phyloP scores from a whole-genome alignment of 352 stramenopile genomes.

The Globisporangium heterothallicum region DNA sequence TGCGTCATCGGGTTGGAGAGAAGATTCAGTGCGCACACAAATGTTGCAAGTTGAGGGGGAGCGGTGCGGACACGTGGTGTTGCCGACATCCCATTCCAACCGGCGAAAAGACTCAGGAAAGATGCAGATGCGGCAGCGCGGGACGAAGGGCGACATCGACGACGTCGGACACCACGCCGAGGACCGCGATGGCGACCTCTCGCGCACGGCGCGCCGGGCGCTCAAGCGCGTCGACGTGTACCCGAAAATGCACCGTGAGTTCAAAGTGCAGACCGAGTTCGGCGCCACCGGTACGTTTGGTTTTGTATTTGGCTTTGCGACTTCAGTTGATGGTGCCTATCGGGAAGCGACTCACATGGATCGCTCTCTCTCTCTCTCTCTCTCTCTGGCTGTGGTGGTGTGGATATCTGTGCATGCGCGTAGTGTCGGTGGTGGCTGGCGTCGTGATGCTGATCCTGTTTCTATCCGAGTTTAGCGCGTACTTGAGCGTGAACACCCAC shows the following conservation, averaged over 20 bases:
- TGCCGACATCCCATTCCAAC: background rate
- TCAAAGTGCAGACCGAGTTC: slow-evolving; percentile 92
- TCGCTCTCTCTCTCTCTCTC: background rate
- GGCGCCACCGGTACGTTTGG: slow-evolving; percentile 58
- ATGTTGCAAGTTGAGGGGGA: background rate
- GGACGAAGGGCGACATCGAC: slow-evolving; percentile 54
- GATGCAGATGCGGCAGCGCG: slow-evolving; percentile 51
- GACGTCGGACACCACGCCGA: slow-evolving; percentile 26
- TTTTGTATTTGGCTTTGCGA: background rate
- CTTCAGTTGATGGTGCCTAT: too few relatives aligned
- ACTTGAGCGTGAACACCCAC: slow-evolving; percentile 78
- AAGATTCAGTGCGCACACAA: background rate
- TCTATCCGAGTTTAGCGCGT: slow-evolving; percentile 81
- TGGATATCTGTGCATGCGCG: slow-evolving; percentile 7
- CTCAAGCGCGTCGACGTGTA: slow-evolving; percentile 90
- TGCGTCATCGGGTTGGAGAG: background rate
- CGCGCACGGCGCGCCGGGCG: slow-evolving; percentile 43
- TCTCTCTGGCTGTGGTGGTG: background rate
- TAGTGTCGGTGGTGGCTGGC: slow-evolving; percentile 82
- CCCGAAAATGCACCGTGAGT: slow-evolving; percentile 94
- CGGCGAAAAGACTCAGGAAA: background rate
- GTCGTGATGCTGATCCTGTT: slow-evolving; percentile 89
- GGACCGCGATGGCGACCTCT: slow-evolving; percentile 30
- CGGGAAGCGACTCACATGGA: too few relatives aligned
- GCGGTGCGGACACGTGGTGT: background rate